These are phyloP conservation scores for Rozella allomycis DNA, from an alignment of 371 early-diverging fungal genomes.

Conservation along the genomic window DNA sequence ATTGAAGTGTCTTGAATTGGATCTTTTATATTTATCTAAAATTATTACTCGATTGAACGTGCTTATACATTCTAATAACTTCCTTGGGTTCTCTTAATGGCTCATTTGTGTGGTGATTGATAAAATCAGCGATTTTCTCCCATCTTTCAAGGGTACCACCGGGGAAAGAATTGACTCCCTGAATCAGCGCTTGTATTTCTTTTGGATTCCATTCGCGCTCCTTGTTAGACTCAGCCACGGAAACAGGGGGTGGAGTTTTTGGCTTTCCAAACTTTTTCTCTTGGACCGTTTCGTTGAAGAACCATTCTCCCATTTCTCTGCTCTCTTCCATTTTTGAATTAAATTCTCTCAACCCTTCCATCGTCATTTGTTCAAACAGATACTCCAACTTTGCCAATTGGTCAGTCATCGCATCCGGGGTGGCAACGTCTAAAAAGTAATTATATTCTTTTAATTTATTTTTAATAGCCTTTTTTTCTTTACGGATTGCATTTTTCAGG, in stretches of 20 bases:
- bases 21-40: too few species aligned
- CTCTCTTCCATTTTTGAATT: neutral
- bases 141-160: conserved; percentile 33
- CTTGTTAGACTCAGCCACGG: conserved; percentile 4
- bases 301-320: neutral
- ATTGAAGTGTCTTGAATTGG: too few species aligned
- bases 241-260: neutral
- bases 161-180: conserved; percentile 36
- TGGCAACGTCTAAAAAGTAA: conserved; percentile 35
- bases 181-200: conserved; percentile 28
- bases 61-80: conserved; percentile 20
- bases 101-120: conserved; percentile 20
- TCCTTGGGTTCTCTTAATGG: conserved; percentile 20
- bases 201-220: conserved; percentile 18
- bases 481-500: conserved; percentile 55
- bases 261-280: neutral
- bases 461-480: conserved; percentile 76
- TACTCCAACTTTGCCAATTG: neutral
- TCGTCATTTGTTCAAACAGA: neutral
- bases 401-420: conserved; percentile 5
- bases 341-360: neutral
- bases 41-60: conserved; percentile 21
- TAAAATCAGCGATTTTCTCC: conserved; percentile 32
- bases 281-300: neutral
- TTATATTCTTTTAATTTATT: conserved; percentile 46